These are phyloP conservation scores for Craspedostauros australis DNA, from an alignment of 108 stramenopile species.

Conservation along the genomic window DNA sequence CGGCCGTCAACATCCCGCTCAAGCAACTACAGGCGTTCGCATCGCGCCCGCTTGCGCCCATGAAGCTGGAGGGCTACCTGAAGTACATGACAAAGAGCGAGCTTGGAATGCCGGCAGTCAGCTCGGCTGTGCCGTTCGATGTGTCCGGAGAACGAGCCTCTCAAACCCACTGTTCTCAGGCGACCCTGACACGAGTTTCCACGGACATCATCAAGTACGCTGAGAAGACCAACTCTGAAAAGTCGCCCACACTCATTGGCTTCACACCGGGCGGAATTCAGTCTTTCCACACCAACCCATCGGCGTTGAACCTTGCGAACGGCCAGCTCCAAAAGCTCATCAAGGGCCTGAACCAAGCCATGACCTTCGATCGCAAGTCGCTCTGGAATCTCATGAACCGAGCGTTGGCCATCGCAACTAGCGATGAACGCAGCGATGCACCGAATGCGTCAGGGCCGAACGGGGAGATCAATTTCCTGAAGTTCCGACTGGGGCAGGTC, in stretches of 20 bases:
- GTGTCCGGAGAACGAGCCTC: slow-evolving; percentile 60
- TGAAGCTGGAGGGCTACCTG: slow-evolving; percentile 81
- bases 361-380: slow-evolving; percentile 88
- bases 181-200: slow-evolving; percentile 75
- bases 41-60: slow-evolving; percentile 76
- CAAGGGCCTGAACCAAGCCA: slow-evolving; percentile 73
- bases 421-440: slow-evolving; percentile 84
- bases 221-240: slow-evolving; percentile 68
- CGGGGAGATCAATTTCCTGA: slow-evolving; percentile 76
- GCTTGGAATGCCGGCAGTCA: slow-evolving; percentile 54
- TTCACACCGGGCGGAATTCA: slow-evolving; percentile 75
- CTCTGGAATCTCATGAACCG: slow-evolving; percentile 85
- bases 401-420: slow-evolving; percentile 81
- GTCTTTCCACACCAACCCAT: slow-evolving; percentile 62
- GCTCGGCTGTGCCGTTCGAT: slow-evolving; percentile 73
- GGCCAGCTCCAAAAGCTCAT: slow-evolving; percentile 71
- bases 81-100: slow-evolving; percentile 54
- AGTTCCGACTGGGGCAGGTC: slow-evolving; percentile 83
- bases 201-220: slow-evolving; percentile 79
- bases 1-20: slow-evolving; percentile 82
- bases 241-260: slow-evolving; percentile 72
- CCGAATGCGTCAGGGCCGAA: slow-evolving; percentile 45
- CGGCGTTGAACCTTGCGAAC: slow-evolving; percentile 52
- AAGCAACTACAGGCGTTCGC: slow-evolving; percentile 86
- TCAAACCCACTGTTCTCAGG: slow-evolving; percentile 83